phyloP scores from a whole-genome alignment of 2,329 filamentous ascomycete genomes.

The Nectriaceae sp. region DNA sequence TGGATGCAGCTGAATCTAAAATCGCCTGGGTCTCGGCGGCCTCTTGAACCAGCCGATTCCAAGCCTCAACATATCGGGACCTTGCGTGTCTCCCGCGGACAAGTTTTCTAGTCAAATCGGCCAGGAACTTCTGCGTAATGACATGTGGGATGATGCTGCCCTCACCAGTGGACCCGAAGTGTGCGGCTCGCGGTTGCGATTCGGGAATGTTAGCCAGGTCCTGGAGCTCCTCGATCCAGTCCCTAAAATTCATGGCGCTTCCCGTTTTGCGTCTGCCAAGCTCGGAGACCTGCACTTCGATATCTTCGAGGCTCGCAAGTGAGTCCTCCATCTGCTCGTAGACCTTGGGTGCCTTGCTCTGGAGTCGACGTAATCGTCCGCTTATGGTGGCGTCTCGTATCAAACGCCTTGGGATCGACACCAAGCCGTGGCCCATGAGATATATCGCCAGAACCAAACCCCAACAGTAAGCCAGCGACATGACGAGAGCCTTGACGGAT shows the following conservation, averaged over 20 bases:
- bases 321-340: slow-evolving; percentile 90
- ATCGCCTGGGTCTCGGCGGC: slow-evolving; percentile 78
- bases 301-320: slow-evolving; percentile 73
- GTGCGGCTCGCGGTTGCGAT: slow-evolving; percentile 46
- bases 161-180: slow-evolving; percentile 44
- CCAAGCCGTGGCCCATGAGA: slow-evolving; percentile 95
- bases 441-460: slow-evolving; percentile 90
- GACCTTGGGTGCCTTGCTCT: slow-evolving; percentile 75
- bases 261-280: slow-evolving; percentile 80
- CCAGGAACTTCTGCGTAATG: slow-evolving; percentile 90
- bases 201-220: slow-evolving; percentile 75
- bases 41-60: slow-evolving; percentile 75
- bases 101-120: slow-evolving; percentile 81
- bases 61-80: slow-evolving; percentile 81
- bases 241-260: slow-evolving; percentile 72
- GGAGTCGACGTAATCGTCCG: slow-evolving; percentile 71
- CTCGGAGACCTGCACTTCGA: slow-evolving; percentile 80
- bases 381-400: slow-evolving; percentile 79
- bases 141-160: slow-evolving; percentile 68
- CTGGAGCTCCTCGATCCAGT: slow-evolving; percentile 94
- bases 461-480: slow-evolving; percentile 95
- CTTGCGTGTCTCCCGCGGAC: slow-evolving; percentile 81
- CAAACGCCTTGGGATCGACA: slow-evolving; percentile 82
- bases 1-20: slow-evolving; percentile 79
- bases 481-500: slow-evolving; percentile 80